phyloP scores from a whole-genome alignment of 192 early-diverging fungal genomes.

The Kappamyces sp. region DNA sequence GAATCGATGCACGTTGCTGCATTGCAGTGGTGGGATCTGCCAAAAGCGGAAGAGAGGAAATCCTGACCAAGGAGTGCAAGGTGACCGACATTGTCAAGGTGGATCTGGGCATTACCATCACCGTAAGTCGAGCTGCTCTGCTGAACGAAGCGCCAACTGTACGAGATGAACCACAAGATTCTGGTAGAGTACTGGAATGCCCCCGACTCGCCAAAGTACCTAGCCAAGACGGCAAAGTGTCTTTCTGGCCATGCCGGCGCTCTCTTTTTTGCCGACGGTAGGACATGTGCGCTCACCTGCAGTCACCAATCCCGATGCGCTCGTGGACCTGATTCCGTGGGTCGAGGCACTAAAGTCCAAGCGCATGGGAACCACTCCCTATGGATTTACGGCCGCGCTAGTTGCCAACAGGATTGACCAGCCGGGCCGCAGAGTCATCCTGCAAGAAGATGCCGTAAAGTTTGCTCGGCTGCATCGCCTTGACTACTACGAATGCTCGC shows the following conservation, averaged over 20 bases:
- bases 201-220: constrained; percentile 5
- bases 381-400: background rate
- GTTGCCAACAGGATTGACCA: constrained; percentile 13
- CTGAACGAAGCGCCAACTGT: background rate
- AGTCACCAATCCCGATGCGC: constrained; percentile 5
- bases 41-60: constrained; percentile 2
- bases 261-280: constrained; percentile 15
- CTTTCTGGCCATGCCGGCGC: constrained; percentile 6
- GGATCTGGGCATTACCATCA: too few species aligned
- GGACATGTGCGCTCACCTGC: background rate
- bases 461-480: constrained; percentile 1
- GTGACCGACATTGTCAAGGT: background rate
- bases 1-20: constrained; percentile 9
- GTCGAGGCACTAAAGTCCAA: constrained; percentile 4
- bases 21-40: background rate
- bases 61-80: constrained; percentile 3
- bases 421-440: constrained; percentile 8
- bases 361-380: background rate
- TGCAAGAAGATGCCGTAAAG: constrained; percentile 8
- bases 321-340: constrained; percentile 8
- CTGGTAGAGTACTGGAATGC: constrained; percentile 16
- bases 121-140: background rate
- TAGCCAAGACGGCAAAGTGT: background rate
- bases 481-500: constrained; percentile 7
- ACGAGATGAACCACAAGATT: background rate